Evolutionary conservation across 2,329 filamentous ascomycete genomes (phyloP), one percentile per base, ranked within the genome.

Genomic region (Sporothrix sp.): DNA sequence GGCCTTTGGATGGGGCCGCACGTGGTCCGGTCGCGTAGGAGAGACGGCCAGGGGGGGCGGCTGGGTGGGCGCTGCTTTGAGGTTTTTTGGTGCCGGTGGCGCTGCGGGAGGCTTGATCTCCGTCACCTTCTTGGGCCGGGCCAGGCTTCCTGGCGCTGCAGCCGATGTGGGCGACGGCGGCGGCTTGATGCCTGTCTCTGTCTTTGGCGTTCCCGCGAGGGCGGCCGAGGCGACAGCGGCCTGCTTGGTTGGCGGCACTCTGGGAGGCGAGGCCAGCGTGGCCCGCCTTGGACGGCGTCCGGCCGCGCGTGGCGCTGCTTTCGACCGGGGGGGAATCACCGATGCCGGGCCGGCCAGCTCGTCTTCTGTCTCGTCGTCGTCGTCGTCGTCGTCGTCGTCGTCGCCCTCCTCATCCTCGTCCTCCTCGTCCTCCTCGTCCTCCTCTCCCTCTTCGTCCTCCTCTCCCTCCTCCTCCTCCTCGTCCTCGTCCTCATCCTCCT

Each of bases 31-130:
- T 8, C 18, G 30, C 13, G 39, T 30, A 6, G 27, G 39, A 14
- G 36, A 48, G 13, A 32, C 13, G 6, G 45, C 32, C 3, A 36
- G 13, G 5, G 30, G 27, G 8, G 49, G 50, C 13, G 50, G 38
- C 33, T 52, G 50, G 18, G 48, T 52, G 33, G 50, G 45, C 7
- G 48, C 37, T 40, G 53, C 25, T 23, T 44, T 45, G 14, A 13
- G 21, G 21, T 21, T 21, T 18, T 35, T 23, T 10, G 46, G 27
- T 28, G 49, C 35, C 7, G 47, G 42, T 4, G 42, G 42, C 11
- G 49, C 28, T 2, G 27, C 20, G 2, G 49, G 49, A 2, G 52
- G 52, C 44, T 51, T 53, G 32, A 48, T 51, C 21, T 53, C 48
- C 18, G 52, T 48, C 11, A 53, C 27, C 21, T 48, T 53, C 20